Evolutionary conservation across 441 rosid genomes (phyloP), one percentile per base, ranked within the genome.

Genomic region (Brassica balearica): DNA sequence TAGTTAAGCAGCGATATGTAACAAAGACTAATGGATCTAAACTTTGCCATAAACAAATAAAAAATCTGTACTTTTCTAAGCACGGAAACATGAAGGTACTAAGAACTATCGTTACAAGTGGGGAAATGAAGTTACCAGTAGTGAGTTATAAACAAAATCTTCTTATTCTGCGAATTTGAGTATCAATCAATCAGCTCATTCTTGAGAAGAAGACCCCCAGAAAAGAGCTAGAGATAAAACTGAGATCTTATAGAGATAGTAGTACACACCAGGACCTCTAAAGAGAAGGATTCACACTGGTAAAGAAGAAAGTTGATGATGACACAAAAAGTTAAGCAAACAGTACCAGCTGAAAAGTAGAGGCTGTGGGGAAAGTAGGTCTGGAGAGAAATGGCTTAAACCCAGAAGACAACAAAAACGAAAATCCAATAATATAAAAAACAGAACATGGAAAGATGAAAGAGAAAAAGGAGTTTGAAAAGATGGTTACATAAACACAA

Each of bases 341-440:
- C 11, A 63, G 32, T 12, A 41, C 5, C 7, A 68, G 56, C 56
- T 48, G 56, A 48, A 48, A 48, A 48, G 19, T 5, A 48, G 8
- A 48, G 56, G 56, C 56, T 48, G 73, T 63, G 69, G 55, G 6
- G 55, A 69, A 51, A 62, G 19, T 46, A 3, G 55, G 55, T 12
- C 65, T 65, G 38, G 38, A 65, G 71, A n/a, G n/a, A 67, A 41
- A 10, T 46, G 14, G 71, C 68, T 58, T 71, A 65, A 77, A 72
- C 77, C 77, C 68, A 67, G 64, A 78, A 67, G 63, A 63, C 58
- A 59, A 72, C 73, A 78, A 72, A 59, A 29, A 72, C 38, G 0
- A 29, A 20, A 72, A 29, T 14, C 56, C 41, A 72, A 46, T 11
- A n/a, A 19, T 65, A 3, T n/a, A 51, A 15, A 34, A 19, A 53